These are phyloP conservation scores for Candolleomyces eurysporus DNA, from an alignment of 768 basidiomycete genomes.

Conservation along the genomic window DNA sequence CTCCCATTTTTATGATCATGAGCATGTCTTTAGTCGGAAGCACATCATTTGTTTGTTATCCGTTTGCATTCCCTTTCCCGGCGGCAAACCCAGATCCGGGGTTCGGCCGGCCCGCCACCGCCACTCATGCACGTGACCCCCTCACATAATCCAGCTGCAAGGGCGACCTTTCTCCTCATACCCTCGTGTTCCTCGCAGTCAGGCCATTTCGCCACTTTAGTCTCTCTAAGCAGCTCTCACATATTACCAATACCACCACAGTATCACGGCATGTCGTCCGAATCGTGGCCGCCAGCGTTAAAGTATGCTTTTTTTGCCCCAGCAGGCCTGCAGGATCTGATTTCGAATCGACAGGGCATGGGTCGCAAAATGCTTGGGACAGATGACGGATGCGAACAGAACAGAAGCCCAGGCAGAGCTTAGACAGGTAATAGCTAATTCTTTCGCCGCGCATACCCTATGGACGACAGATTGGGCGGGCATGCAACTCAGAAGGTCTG, in stretches of 20 bases:
- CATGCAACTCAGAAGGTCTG: conserved; percentile 82
- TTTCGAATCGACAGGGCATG: conserved; percentile 61
- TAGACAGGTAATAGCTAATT: conserved; percentile 94
- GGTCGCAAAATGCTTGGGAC: conserved; percentile 90
- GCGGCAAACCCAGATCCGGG: neutral
- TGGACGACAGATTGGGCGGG: conserved; percentile 95
- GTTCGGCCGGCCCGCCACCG: neutral
- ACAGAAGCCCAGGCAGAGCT: conserved; percentile 89
- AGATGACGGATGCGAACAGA: conserved; percentile 88
- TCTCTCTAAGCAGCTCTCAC: conserved; percentile 1
- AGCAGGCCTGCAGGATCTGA: neutral
- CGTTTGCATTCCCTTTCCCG: conserved; percentile 25
- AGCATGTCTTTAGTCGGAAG: conserved; percentile 33
- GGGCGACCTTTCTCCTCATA: neutral
- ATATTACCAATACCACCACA: neutral
- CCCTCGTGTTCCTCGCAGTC: neutral
- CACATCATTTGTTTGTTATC: conserved; percentile 38
- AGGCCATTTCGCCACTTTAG: neutral
- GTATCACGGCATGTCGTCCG: conserved; percentile 4
- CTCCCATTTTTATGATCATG: conserved; percentile 22
- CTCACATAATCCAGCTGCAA: neutral
- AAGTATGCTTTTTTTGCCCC: neutral
- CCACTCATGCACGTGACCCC: neutral
- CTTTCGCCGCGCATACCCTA: conserved; percentile 79
- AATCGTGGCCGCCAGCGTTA: conserved; percentile 10